Percentiles rank a stretch among this genome's conserved stretches.
Evolutionary conservation across 768 basidiomycete species (phyloP).

Genomic region (Xerocomellus amylosporus): DNA sequence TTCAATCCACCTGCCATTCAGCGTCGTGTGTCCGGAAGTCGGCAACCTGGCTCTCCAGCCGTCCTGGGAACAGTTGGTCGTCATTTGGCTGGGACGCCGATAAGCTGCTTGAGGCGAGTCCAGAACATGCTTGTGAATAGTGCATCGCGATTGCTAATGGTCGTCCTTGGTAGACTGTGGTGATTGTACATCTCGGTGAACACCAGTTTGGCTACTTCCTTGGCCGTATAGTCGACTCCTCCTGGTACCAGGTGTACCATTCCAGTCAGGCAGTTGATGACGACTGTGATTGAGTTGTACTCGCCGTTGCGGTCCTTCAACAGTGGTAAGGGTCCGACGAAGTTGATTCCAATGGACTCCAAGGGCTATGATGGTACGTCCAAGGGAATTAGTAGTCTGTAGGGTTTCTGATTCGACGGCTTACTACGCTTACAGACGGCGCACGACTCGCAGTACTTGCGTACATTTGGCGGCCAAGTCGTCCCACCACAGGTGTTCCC

Average conservation of each 20-base stretch:
- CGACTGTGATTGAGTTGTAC: constrained; percentile 27
- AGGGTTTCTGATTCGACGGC: constrained; percentile 25
- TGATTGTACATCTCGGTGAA: constrained; percentile 35
- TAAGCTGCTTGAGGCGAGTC: constrained; percentile 6
- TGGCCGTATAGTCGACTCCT: constrained; percentile 26
- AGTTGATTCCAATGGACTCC: constrained; percentile 41
- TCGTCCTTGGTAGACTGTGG: constrained; percentile 9
- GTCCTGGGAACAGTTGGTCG: background rate
- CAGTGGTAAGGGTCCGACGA: constrained; percentile 36
- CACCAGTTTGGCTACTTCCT: constrained; percentile 36
- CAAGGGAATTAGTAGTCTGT: constrained; percentile 28
- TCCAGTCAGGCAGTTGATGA: constrained; percentile 16
- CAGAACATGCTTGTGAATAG: constrained; percentile 30
- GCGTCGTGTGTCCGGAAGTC: background rate
- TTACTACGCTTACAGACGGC: background rate
- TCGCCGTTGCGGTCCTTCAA: constrained; percentile 4
- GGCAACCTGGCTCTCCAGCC: background rate
- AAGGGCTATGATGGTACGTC: constrained; percentile 31
- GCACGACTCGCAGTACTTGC: background rate
- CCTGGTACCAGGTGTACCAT: constrained; percentile 28
- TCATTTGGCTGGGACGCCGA: background rate
- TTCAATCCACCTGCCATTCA: background rate
- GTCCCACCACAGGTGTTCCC: constrained; percentile 36
- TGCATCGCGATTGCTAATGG: constrained; percentile 25
- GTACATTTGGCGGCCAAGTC: constrained; percentile 29